Evolutionary conservation across 2,329 filamentous ascomycete genomes (phyloP), one percentile per base, ranked within the genome.

Genomic region (Alternaria rosae): DNA sequence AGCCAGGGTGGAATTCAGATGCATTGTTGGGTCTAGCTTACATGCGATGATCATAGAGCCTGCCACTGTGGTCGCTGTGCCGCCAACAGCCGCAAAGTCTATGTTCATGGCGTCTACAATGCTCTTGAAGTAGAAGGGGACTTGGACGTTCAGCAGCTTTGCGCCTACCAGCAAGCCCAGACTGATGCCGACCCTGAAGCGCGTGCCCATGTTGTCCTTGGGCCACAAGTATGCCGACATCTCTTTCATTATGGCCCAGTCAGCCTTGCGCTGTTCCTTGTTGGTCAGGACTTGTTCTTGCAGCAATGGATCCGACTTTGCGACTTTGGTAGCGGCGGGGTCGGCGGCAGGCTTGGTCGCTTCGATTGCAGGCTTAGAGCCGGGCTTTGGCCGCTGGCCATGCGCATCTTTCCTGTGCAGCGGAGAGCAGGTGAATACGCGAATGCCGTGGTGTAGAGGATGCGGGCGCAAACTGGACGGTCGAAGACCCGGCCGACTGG

Each of bases 51-150:
- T 95, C 88, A 97, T 93, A 60, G 92, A 91, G 5, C 95, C 94
- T 11, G 93, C 95, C 8, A 97, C 90, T 0, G 93, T 93, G 54
- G 90, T 92, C 26, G 93, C 94, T 0, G 93, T 97, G 8, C 93
- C 94, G n/a, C 93, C 94, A 6, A 92, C 82, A 15, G 91, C 86
- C n/a, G 88, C 87, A 76, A 97, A 90, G 79, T 99, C 95, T 70
- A 99, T 87, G 78, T 99, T 99, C 93, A 99, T 97, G 20, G 92
- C 89, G 79, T 99, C 96, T 43, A 99, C 92, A 67, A 99, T 98
- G 79, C 84, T 94, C 85, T 98, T 98, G 85, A 99, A 99, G 84
- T 97, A 99, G 78, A 99, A 99, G 0, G 95, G 95, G 48, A 99
- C 93, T 82, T 99, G 93, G 15, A 99, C 95, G 79, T 98, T 99